These are phyloP conservation scores for Flaveria bidentis DNA, from an alignment of 129 eudicot species.

Conservation along the genomic window DNA sequence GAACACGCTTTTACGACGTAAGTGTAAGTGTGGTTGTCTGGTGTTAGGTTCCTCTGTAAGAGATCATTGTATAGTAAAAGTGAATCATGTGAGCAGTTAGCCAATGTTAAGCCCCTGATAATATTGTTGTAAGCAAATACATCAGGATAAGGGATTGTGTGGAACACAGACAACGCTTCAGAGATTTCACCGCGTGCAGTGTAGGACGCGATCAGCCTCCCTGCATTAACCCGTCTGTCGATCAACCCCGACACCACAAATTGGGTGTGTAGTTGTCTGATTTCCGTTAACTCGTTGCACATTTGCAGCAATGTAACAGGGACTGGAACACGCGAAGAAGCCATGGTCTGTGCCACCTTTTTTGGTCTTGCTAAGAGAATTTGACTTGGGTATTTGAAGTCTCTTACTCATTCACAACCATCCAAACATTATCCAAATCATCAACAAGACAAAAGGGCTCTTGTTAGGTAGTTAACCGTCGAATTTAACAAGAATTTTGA, in stretches of 20 bases:
- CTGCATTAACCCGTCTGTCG: conserved; percentile 32
- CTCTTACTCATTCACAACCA: conserved; percentile 29
- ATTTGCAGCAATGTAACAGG: conserved; percentile 34
- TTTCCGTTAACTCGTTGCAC: conserved; percentile 35
- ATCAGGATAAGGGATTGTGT: conserved; percentile 36
- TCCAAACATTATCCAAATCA: conserved; percentile 37
- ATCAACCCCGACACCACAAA: conserved; percentile 39
- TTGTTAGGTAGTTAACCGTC: not conserved
- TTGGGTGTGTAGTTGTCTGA: conserved; percentile 39
- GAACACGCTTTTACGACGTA: conserved; percentile 55
- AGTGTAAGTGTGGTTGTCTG: conserved; percentile 49
- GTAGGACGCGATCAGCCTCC: conserved; percentile 45
- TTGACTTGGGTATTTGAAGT: conserved; percentile 23
- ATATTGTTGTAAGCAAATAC: conserved; percentile 45
- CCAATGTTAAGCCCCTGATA: conserved; percentile 45
- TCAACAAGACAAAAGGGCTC: conserved; percentile 4
- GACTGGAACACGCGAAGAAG: conserved; percentile 27
- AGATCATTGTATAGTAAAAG: conserved; percentile 38
- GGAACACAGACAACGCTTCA: conserved; percentile 44
- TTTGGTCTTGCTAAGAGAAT: conserved; percentile 11
- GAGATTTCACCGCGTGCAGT: conserved; percentile 20
- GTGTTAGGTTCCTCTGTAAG: conserved; percentile 31
- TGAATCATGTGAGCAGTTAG: conserved; percentile 34
- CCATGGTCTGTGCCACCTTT: conserved; percentile 6
- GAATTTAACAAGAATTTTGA: not conserved